A percentile compares a stretch with the other conserved stretches of the same genome.
Conservation (phyloP, 352 stramenopile genomes). For the Globisporangium uncinulatum region DNA sequence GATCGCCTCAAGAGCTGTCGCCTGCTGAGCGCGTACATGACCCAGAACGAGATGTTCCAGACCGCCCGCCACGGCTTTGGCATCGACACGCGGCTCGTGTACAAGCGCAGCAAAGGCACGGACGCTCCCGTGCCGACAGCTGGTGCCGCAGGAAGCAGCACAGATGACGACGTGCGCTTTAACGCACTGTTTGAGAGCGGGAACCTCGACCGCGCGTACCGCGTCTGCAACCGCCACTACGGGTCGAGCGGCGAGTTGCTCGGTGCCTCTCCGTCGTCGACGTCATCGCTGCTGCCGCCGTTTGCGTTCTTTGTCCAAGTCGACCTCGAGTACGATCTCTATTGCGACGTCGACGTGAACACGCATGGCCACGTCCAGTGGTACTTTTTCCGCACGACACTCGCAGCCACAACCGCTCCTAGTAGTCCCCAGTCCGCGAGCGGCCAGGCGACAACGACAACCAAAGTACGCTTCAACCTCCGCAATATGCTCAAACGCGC, state of each 20-base stretch:
- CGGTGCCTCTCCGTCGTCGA: conserved; percentile 4
- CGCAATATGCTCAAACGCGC: conserved; percentile 83
- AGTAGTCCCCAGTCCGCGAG: conserved; percentile 1
- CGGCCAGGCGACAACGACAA: background rate
- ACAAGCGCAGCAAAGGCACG: conserved; percentile 56
- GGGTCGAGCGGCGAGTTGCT: conserved; percentile 34
- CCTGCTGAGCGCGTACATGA: conserved; percentile 64
- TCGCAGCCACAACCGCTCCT: conserved; percentile 9
- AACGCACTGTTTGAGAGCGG: conserved; percentile 69
- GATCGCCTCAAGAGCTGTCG: conserved; percentile 30
- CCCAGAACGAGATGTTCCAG: conserved; percentile 59
- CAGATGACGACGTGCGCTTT: conserved; percentile 44
- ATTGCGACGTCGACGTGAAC: conserved; percentile 63
- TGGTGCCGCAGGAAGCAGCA: background rate
- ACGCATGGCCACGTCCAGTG: conserved; percentile 84
- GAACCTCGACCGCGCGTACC: conserved; percentile 69
- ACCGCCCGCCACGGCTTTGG: conserved; percentile 52
- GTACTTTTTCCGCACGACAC: conserved; percentile 78
- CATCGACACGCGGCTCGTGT: conserved; percentile 47
- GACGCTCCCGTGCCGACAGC: conserved; percentile 6
- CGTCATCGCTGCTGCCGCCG: conserved; percentile 13
- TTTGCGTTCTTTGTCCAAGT: conserved; percentile 53
- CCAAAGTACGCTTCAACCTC: conserved; percentile 78
- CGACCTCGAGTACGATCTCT: conserved; percentile 71
- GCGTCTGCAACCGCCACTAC: conserved; percentile 51